Percentiles rank a stretch among this genome's conserved stretches.
Evolutionary conservation across 345 rosid genomes (phyloP).

Genomic region (Trapa bicornis): DNA sequence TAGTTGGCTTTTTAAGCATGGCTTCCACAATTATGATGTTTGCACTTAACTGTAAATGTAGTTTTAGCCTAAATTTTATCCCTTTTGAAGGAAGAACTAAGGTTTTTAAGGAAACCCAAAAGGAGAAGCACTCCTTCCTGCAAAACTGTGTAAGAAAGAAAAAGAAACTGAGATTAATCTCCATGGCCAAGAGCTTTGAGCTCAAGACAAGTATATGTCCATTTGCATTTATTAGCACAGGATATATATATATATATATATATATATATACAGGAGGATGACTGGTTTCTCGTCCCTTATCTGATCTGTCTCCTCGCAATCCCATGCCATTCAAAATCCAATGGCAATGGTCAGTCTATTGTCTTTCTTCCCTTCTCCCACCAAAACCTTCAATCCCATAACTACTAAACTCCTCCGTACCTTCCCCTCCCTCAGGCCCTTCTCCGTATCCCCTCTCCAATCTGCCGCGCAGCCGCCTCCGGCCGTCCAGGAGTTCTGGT

Average conservation of each 20-base stretch:
- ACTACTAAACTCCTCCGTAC: not conserved
- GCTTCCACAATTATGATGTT: too few species aligned
- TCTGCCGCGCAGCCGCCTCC: constrained; percentile 14
- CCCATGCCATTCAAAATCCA: not conserved
- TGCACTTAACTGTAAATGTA: too few species aligned
- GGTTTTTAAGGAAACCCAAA: not conserved
- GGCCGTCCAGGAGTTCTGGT: constrained; percentile 55
- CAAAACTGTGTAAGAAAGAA: not conserved
- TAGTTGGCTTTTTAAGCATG: too few species aligned
- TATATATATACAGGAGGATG: too few species aligned
- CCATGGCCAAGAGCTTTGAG: not conserved
- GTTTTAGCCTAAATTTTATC: too few species aligned
- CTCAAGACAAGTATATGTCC: too few species aligned
- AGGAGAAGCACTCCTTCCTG: not conserved
- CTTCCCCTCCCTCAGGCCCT: constrained; percentile 7
- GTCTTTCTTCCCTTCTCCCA: constrained; percentile 7
- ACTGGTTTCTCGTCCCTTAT: not conserved
- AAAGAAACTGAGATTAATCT: not conserved
- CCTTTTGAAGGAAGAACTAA: too few species aligned
- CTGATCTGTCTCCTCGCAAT: not conserved
- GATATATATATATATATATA: not conserved
- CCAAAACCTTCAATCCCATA: not conserved
- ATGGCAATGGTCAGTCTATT: not conserved
- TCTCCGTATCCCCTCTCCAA: constrained; percentile 12
- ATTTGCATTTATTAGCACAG: not conserved